Percentiles rank a stretch among this genome's conserved stretches.
These are phyloP conservation scores for Populus trichocarpa DNA, from an alignment of 441 rosid species.

Conservation along the genomic window DNA sequence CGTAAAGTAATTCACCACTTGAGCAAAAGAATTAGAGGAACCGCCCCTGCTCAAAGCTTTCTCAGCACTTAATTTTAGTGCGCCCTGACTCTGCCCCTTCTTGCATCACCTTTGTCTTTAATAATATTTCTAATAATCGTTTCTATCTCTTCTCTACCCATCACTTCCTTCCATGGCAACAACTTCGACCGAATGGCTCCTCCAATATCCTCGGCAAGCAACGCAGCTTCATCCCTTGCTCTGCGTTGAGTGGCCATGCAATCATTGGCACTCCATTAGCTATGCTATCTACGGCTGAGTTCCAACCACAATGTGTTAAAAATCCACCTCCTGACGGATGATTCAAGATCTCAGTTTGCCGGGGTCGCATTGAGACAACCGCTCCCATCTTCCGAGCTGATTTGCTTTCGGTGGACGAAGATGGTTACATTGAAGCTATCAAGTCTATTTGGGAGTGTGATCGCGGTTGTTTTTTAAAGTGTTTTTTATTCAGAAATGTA, in stretches of 20 bases:
- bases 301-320: conserved; percentile 38
- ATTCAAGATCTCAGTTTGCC: conserved; percentile 26
- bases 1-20: conserved; percentile 21
- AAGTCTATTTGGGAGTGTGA: too few relatives aligned
- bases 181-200: conserved; percentile 13
- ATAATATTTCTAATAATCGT: conserved; percentile 21
- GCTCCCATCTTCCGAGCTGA: conserved; percentile 10
- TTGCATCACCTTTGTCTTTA: conserved; percentile 11
- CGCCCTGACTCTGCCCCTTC: conserved; percentile 14
- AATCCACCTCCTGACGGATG: conserved; percentile 32
- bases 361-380: conserved; percentile 28
- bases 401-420: too few relatives aligned
- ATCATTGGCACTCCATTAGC: conserved; percentile 32
- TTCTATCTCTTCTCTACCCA: conserved; percentile 27
- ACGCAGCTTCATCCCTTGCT: conserved; percentile 33
- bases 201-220: conserved; percentile 24
- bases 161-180: background rate
- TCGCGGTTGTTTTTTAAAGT: too few relatives aligned
- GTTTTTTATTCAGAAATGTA: too few relatives aligned
- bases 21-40: conserved; percentile 21
- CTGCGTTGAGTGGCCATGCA: conserved; percentile 31
- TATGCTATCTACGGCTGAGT: conserved; percentile 25
- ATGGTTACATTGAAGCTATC: too few relatives aligned
- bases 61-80: conserved; percentile 17
- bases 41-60: conserved; percentile 18